Percentiles rank a stretch among this genome's conserved stretches.
These are phyloP conservation scores for Diospyros kaki DNA, from an alignment of 148 eudicot genomes.

Conservation along the genomic window DNA sequence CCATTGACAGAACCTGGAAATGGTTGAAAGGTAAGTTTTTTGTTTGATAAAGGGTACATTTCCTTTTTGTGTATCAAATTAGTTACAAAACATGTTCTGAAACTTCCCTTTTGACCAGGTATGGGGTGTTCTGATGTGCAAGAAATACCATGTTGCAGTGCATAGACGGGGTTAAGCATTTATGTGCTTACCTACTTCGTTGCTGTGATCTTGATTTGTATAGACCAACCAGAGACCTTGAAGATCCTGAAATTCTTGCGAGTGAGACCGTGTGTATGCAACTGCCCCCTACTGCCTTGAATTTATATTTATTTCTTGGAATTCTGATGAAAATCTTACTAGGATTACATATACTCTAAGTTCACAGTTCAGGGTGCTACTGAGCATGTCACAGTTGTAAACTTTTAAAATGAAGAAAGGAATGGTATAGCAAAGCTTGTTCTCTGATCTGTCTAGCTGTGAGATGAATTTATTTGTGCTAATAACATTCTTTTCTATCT, in stretches of 20 bases:
- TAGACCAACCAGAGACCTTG: conserved; percentile 59
- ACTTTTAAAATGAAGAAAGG: conserved; percentile 6
- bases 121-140: conserved; percentile 58
- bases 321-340: background rate
- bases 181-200: conserved; percentile 52
- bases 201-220: conserved; percentile 74
- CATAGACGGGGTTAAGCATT: conserved; percentile 76
- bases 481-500: background rate
- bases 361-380: background rate
- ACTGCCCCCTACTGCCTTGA: conserved; percentile 11
- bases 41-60: background rate
- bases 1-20: conserved; percentile 41
- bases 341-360: background rate
- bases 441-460: background rate
- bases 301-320: background rate
- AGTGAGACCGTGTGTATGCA: conserved; percentile 84
- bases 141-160: conserved; percentile 83
- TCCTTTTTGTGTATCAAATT: background rate
- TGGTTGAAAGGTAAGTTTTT: conserved; percentile 54
- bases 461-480: background rate
- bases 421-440: background rate
- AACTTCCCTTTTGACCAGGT: conserved; percentile 33
- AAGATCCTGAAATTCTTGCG: conserved; percentile 79
- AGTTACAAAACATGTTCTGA: conserved; percentile 7
- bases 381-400: no score